A percentile compares a stretch with the other conserved stretches of the same genome.
phyloP scores from a whole-genome alignment of 306 rosid genomes.

The Ormosia semicastrata region DNA sequence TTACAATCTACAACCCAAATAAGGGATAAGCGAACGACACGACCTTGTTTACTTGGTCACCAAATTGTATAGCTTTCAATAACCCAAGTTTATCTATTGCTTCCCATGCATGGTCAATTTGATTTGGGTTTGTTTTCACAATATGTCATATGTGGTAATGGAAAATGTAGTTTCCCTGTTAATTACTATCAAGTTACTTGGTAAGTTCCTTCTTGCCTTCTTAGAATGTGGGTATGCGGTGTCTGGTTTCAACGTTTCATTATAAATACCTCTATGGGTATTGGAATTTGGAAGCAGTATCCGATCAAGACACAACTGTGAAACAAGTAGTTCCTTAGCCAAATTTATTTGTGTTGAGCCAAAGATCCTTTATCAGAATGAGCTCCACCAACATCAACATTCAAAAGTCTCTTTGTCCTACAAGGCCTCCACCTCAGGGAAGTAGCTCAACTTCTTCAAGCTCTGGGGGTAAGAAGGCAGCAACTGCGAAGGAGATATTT shows the following conservation, averaged over 20 bases:
- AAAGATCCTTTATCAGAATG: not conserved
- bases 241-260: not conserved
- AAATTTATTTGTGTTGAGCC: not conserved
- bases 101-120: not conserved
- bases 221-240: not conserved
- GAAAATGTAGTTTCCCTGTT: not conserved
- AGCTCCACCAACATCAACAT: not conserved
- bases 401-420: not conserved
- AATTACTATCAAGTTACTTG: not conserved
- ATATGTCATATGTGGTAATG: not conserved
- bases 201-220: not conserved
- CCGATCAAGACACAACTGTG: not conserved
- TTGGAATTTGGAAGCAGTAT: not conserved
- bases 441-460: not conserved
- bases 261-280: not conserved
- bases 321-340: not conserved
- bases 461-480: not conserved
- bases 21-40: not conserved
- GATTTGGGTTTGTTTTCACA: not conserved
- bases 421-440: conserved; percentile 5
- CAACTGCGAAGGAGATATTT: not conserved
- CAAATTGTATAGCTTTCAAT: not conserved
- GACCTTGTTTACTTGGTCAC: not conserved
- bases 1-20: not conserved
- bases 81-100: not conserved